A percentile compares a stretch with the other conserved stretches of the same genome.
phyloP scores from a whole-genome alignment of 1,139 yeast genomes.

The Yamadazyma diddensiae region DNA sequence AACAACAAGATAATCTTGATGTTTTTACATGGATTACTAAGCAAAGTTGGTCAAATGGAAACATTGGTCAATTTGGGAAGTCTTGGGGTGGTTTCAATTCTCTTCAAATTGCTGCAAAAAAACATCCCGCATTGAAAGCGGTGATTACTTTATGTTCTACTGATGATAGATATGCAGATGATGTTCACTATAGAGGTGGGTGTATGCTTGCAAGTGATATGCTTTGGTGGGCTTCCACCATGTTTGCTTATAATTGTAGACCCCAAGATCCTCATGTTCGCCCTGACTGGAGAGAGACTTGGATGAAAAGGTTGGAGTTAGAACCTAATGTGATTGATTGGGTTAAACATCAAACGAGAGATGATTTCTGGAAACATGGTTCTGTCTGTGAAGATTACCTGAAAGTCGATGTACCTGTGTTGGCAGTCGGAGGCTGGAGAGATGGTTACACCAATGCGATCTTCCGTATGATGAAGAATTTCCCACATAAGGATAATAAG shows the following conservation, averaged over 20 bases:
- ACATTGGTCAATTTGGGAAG: conserved; percentile 43
- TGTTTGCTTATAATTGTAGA: conserved; percentile 37
- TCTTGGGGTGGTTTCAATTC: conserved; percentile 48
- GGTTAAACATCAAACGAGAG: conserved; percentile 38
- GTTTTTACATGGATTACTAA: conserved; percentile 36
- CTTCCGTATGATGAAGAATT: conserved; percentile 34
- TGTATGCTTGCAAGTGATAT: conserved; percentile 38
- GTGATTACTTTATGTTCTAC: conserved; percentile 41
- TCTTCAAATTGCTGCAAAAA: conserved; percentile 39
- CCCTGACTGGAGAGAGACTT: conserved; percentile 33
- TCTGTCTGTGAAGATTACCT: conserved; percentile 36
- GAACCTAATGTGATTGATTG: conserved; percentile 36
- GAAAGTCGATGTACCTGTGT: conserved; percentile 35
- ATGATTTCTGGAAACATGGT: conserved; percentile 42
- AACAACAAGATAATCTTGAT: conserved; percentile 39
- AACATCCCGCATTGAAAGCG: conserved; percentile 40
- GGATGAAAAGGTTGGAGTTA: conserved; percentile 30
- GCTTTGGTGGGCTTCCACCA: conserved; percentile 47
- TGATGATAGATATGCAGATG: conserved; percentile 42
- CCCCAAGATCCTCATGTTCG: conserved; percentile 42
- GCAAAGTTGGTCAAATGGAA: conserved; percentile 41
- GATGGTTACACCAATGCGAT: conserved; percentile 42
- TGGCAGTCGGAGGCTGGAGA: conserved; percentile 43
- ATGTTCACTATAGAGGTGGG: conserved; percentile 44
- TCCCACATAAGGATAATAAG: conserved; percentile 26